A percentile compares a stretch with the other conserved stretches of the same genome.
Evolutionary conservation across 2,329 filamentous ascomycete species (phyloP).

Genomic region (Aspergillus sp.): DNA sequence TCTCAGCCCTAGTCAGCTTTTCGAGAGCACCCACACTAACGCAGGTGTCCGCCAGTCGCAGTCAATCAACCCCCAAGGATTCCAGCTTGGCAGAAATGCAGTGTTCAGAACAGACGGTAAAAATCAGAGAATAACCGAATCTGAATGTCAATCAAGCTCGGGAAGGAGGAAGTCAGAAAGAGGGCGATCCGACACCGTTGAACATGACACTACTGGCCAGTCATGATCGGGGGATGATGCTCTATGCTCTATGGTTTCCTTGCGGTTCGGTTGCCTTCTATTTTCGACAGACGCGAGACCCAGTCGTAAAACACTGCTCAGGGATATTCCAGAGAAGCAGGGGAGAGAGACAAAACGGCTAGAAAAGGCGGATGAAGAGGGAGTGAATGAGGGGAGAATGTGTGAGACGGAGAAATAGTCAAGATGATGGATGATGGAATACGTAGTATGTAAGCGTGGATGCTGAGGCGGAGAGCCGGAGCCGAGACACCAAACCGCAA

Average conservation of each 20-base stretch:
- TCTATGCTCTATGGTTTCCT: neutral
- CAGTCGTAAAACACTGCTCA: neutral
- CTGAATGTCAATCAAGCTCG: neutral
- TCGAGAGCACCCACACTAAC: constrained; percentile 12
- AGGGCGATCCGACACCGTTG: neutral
- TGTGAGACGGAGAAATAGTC: neutral
- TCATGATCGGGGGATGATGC: neutral
- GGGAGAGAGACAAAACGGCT: neutral
- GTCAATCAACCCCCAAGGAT: constrained; percentile 11
- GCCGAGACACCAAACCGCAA: neutral
- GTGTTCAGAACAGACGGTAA: constrained; percentile 4
- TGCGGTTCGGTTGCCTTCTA: neutral
- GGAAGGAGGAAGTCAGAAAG: neutral
- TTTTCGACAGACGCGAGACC: neutral
- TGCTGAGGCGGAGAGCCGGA: neutral
- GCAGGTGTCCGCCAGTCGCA: constrained; percentile 19
- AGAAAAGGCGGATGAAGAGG: neutral
- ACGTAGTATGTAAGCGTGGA: neutral
- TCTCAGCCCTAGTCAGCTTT: constrained; percentile 16
- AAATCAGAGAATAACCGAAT: neutral
- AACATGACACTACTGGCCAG: neutral
- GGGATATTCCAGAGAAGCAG: neutral
- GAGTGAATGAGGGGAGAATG: neutral
- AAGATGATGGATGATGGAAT: neutral
- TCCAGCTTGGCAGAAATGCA: constrained; percentile 19